phyloP scores from a whole-genome alignment of 495 filamentous ascomycete species.

The Clavariopsis aquatica region DNA sequence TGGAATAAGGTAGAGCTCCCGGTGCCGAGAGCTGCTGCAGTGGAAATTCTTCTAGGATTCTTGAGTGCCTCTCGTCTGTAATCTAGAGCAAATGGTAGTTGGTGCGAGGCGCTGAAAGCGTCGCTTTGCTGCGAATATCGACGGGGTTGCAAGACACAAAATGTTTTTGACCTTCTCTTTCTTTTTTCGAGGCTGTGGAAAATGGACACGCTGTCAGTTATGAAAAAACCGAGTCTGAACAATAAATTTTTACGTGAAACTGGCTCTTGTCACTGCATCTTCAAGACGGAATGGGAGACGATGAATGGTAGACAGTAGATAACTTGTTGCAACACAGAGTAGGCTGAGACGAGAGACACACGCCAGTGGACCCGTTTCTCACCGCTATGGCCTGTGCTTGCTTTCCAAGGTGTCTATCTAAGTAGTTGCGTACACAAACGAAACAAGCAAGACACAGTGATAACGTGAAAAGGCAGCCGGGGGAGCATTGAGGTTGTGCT shows the following conservation, averaged over 20 bases:
- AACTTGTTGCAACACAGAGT: background rate
- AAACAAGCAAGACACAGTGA: background rate
- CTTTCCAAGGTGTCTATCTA: background rate
- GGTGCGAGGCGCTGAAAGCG: background rate
- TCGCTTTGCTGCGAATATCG: background rate
- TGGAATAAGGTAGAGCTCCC: background rate
- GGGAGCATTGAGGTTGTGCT: background rate
- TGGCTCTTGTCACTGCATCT: background rate
- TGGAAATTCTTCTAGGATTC: too few relatives aligned
- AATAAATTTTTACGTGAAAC: background rate
- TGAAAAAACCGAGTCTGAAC: background rate
- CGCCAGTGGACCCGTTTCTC: background rate
- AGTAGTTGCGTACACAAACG: background rate
- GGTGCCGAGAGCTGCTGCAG: background rate
- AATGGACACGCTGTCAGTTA: background rate
- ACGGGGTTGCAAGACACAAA: background rate
- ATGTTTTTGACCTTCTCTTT: background rate
- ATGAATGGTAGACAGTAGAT: too few relatives aligned
- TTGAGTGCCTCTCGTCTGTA: too few relatives aligned
- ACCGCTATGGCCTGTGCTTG: background rate
- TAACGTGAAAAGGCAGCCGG: background rate
- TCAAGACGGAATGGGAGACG: background rate
- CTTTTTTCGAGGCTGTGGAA: background rate
- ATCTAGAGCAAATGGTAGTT: too few relatives aligned
- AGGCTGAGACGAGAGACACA: background rate